Base-by-base conservation (phyloP, 257 asterid species). In the Solanum chilense region DNA sequence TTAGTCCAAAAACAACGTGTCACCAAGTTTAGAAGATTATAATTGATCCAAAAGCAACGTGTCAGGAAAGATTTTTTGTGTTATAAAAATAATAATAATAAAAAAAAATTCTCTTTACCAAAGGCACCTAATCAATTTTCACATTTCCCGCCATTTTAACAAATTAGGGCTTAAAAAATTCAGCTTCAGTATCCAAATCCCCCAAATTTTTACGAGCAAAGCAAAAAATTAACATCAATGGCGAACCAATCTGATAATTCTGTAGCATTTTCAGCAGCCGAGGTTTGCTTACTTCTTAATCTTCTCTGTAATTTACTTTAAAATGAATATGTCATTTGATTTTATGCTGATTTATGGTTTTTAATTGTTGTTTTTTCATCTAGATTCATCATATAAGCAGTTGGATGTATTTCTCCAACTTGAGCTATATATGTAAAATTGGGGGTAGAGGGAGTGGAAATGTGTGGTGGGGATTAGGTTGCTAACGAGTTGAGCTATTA, bases 221-320 rank as follows among this genome's bases (percentile, higher is more conserved):
- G 68, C 68, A 62, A 80, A 47, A 25, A 29, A 1, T 15, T 16
- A 45, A 29, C 75, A n/a, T n/a, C 69, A 74, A 95, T 96, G 99
- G 93, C 97, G 5, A 89, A 75, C 83, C 82, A 90, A 87, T 90
- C 95, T 23, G 95, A 93, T 85, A 91, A 90, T 7, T 93, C 89
- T 35, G 89, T 96, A 64, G 92, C 95, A 41, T 94, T 95, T 88
- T 93, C 98, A 52, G 98, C 98, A 3, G 94, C 98, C 9, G 98
- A 97, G 98, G 98, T 97, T 29, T 11, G 60, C 85, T 21, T 21
- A 23, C 9, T 44, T 35, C 23, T 41, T 15, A 66, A 66, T 66
- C 25, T 16, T 84, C 73, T 31, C 10, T 83, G 5, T 4, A 12
- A 33, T 60, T 60, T 60, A 0, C 68, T 60, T 60, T 9, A 21